Evolutionary conservation across 352 stramenopile species (phyloP).

Genomic region (Globisporangium lucens): DNA sequence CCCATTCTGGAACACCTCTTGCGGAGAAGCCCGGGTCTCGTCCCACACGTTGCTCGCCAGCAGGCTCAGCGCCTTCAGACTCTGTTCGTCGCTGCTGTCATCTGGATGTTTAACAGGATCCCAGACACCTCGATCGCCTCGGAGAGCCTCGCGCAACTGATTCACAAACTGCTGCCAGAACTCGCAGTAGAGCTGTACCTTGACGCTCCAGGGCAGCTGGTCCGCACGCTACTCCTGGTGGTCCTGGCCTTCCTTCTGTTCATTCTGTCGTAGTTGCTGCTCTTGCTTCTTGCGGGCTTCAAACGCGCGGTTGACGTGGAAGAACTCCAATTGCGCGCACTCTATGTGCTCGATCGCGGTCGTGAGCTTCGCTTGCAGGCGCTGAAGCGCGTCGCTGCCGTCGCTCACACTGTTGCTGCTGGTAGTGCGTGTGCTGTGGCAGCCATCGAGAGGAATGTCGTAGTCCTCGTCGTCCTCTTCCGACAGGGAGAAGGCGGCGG

Average conservation of each 20-base stretch:
- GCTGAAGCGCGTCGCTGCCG: neutral
- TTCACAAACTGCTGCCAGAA: constrained; percentile 16
- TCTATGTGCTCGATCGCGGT: constrained; percentile 14
- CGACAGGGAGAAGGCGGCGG: no score
- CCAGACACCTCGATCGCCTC: no score
- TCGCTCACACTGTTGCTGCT: neutral
- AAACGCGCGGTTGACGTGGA: constrained; percentile 10
- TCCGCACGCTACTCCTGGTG: no score
- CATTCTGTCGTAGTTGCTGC: neutral
- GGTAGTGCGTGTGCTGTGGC: neutral
- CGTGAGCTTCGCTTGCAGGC: constrained; percentile 5
- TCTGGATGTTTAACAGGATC: no score
- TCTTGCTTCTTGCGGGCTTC: neutral
- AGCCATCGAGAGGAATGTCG: neutral
- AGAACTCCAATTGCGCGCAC: constrained; percentile 12
- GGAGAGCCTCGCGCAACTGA: neutral
- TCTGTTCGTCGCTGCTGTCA: neutral
- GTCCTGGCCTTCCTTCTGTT: neutral
- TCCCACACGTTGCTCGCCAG: constrained; percentile 13
- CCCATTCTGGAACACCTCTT: neutral
- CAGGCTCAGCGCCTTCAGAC: neutral
- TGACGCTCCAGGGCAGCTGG: constrained; percentile 7
- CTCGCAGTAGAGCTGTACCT: constrained; percentile 14
- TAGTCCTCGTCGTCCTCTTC: neutral
- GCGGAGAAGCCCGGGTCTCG: neutral